phyloP scores from a whole-genome alignment of 208 protist species.

The Leptomonas pyrrhocoris region DNA sequence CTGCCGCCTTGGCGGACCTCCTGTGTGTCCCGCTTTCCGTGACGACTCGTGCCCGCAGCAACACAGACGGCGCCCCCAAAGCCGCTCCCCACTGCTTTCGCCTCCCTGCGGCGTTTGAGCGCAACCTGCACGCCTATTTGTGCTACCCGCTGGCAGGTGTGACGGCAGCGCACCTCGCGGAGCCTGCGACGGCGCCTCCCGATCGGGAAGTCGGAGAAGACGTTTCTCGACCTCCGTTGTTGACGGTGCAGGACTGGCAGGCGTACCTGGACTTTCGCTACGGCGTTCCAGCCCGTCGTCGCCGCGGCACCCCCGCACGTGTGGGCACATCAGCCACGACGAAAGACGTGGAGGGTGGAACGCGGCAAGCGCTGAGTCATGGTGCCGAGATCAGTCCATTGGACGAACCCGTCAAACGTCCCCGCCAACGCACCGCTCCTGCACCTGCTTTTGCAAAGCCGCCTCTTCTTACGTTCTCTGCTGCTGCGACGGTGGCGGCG shows the following conservation, averaged over 20 bases:
- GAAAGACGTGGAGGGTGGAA: neutral
- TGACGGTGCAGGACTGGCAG: conserved; percentile 11
- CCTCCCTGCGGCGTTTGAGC: conserved; percentile 14
- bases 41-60: neutral
- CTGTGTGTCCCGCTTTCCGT: neutral
- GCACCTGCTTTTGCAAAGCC: neutral
- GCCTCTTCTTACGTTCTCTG: neutral
- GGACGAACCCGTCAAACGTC: neutral
- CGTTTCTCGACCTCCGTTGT: neutral
- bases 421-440: neutral
- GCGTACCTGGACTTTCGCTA: conserved; percentile 28
- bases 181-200: neutral
- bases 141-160: conserved; percentile 32
- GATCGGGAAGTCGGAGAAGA: neutral
- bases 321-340: neutral
- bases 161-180: neutral
- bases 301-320: neutral
- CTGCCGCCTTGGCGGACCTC: neutral
- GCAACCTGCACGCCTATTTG: conserved; percentile 15
- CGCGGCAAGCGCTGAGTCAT: neutral
- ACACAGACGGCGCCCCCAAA: neutral
- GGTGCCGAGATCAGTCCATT: too few relatives aligned
- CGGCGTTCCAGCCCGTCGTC: neutral
- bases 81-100: neutral
- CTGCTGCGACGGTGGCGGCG: conserved; percentile 4